Percentiles rank a stretch among this genome's conserved stretches.
These are phyloP conservation scores for Lecanicillium sp. DNA, from an alignment of 2,329 filamentous ascomycete species.

Conservation along the genomic window DNA sequence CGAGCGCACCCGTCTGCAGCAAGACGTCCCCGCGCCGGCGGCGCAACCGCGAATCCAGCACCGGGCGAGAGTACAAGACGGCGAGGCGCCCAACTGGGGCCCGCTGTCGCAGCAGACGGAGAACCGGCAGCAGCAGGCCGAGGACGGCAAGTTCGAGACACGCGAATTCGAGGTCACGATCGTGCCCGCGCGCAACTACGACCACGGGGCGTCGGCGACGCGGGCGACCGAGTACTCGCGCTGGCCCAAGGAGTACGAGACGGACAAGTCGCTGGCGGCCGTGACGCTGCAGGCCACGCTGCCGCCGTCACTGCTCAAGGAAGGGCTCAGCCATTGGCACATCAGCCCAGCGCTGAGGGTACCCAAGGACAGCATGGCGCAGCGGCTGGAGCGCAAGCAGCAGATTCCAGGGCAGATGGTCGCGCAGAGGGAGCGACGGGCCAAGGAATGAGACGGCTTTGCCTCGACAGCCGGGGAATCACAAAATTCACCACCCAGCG, in stretches of 20 bases:
- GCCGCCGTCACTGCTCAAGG: slow-evolving; percentile 31
- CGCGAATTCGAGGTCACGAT: slow-evolving; percentile 38
- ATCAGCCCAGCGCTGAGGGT: slow-evolving; percentile 19
- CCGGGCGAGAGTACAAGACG: not conserved
- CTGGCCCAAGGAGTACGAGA: slow-evolving; percentile 34
- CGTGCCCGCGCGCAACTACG: slow-evolving; percentile 32
- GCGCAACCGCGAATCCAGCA: not conserved
- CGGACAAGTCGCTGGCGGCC: slow-evolving; percentile 30
- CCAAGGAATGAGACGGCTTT: not conserved
- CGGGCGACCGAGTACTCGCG: slow-evolving; percentile 29
- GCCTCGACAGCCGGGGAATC: no score
- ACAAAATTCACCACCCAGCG: no score
- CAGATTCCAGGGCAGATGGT: slow-evolving; percentile 8
- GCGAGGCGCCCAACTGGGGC: not conserved
- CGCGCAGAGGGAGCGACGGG: not conserved
- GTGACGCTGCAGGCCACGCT: slow-evolving; percentile 33
- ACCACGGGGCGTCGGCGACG: slow-evolving; percentile 32
- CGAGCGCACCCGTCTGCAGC: slow-evolving; percentile 25
- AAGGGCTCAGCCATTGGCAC: slow-evolving; percentile 40
- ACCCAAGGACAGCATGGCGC: slow-evolving; percentile 13
- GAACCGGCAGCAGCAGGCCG: not conserved
- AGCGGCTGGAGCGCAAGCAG: slow-evolving; percentile 18
- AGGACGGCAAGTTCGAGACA: slow-evolving; percentile 14
- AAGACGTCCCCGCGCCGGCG: slow-evolving; percentile 5
- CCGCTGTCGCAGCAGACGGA: not conserved